Evolutionary conservation across 805 yeast species (phyloP), one percentile per base, ranked within the genome.

Genomic region (Kregervanrija delftensis): DNA sequence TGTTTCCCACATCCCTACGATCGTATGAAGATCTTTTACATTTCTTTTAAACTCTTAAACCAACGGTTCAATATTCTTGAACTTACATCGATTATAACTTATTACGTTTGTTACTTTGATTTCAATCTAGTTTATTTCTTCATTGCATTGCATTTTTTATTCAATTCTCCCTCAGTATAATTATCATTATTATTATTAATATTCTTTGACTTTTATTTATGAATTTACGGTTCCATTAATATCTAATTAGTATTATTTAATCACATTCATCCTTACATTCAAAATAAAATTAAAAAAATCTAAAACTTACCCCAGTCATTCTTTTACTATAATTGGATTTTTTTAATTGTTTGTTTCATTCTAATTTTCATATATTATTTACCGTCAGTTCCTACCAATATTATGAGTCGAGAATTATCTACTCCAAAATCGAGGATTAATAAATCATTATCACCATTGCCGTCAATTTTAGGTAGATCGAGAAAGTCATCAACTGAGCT

Each of bases 401-500:
- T 6, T 4, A 11, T 10, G 12, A 14, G 13, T 14, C 13, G 22
- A 33, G 22, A 28, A 33, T 11, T n/a, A 33, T 22, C 28, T 22
- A 22, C 3, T 6, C n/a, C 22, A 5, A 15, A 14, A 22, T 14
- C 13, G 13, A 33, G 22, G 28, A 33, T 11, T n/a, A 22, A 8
- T 14, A 34, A 17, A 16, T 40, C 17, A 14, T 33, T 35, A 34
- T 5, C 33, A 11, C 22, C 37, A 10, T 22, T 32, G 14, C 28
- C 41, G 5, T 35, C 39, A 9, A 41, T 41, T 12, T 22, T 31
- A 32, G 41, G 41, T 15, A 42, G 32, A 12, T 31, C 50, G 9
- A 39, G 52, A 15, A 49, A 49, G 32, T 28, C 46, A 10, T 49
- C 52, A 10, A 28, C 41, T 10, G 52, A 49, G 13, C 30, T 45